Percentiles rank a stretch among this genome's conserved stretches.
Conservation (phyloP, 2,329 filamentous ascomycete genomes). For the Furcasterigmium furcatum region DNA sequence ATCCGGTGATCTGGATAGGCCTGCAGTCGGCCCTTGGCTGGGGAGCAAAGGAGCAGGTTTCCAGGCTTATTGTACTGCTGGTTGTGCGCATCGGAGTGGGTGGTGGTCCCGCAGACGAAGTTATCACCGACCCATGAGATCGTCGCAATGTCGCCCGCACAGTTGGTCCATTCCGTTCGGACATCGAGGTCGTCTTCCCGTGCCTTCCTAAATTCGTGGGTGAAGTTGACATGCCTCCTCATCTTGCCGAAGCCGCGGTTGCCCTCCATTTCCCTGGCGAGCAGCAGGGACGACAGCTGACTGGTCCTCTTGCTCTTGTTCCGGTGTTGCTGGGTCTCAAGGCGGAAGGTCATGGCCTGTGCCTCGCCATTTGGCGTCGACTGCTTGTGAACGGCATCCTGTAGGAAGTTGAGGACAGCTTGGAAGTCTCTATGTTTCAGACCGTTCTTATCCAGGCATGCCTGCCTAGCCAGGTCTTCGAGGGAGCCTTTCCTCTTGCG, state of each 20-base stretch:
- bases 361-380: slow-evolving; percentile 13
- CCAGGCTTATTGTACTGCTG: slow-evolving; percentile 66
- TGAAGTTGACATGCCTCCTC: slow-evolving; percentile 39
- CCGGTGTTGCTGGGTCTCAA: slow-evolving; percentile 17
- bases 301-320: slow-evolving; percentile 21
- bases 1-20: slow-evolving; percentile 57
- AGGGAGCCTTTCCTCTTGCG: slow-evolving; percentile 4
- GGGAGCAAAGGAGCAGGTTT: slow-evolving; percentile 56
- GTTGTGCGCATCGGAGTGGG: slow-evolving; percentile 60
- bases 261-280: slow-evolving; percentile 47
- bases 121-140: slow-evolving; percentile 49
- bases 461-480: slow-evolving; percentile 5
- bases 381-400: slow-evolving; percentile 25
- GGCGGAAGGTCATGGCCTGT: slow-evolving; percentile 26
- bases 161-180: slow-evolving; percentile 55
- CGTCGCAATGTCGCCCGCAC: slow-evolving; percentile 58
- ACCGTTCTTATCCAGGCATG: slow-evolving; percentile 11
- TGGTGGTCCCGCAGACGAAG: slow-evolving; percentile 60
- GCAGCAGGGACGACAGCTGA: slow-evolving; percentile 35
- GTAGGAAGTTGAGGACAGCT: slow-evolving; percentile 33
- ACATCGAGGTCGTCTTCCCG: slow-evolving; percentile 50
- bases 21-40: slow-evolving; percentile 35
- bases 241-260: slow-evolving; percentile 37
- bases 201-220: slow-evolving; percentile 37
- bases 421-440: slow-evolving; percentile 18